Conservation (phyloP, 192 early-diverging fungal species). For the Podila verticillata region DNA sequence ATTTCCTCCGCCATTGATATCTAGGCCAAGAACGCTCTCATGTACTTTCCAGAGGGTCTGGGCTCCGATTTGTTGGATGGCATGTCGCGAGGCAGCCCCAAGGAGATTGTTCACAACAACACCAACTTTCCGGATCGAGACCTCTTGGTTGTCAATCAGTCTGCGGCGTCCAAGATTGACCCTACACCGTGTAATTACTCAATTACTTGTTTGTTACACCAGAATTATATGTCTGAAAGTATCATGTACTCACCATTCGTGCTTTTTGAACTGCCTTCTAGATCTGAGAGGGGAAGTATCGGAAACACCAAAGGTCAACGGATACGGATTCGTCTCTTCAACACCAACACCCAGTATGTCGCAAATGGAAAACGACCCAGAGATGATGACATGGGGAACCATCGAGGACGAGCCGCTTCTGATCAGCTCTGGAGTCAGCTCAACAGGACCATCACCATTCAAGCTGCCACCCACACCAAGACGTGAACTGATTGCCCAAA, state of each 20-base stretch:
- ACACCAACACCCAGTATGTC: conserved; percentile 75
- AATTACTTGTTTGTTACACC: not conserved
- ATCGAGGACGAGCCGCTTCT: conserved; percentile 84
- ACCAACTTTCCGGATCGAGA: conserved; percentile 65
- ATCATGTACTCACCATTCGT: not conserved
- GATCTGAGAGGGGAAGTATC: conserved; percentile 57
- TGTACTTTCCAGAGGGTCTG: conserved; percentile 74
- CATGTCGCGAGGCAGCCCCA: conserved; percentile 59
- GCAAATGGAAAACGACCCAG: conserved; percentile 68
- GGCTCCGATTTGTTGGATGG: conserved; percentile 48
- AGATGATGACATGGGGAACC: conserved; percentile 87
- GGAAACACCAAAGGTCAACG: conserved; percentile 67
- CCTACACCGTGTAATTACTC: conserved; percentile 23
- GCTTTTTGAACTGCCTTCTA: conserved; percentile 30
- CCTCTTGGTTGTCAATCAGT: conserved; percentile 31
- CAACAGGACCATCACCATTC: conserved; percentile 55
- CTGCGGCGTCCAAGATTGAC: conserved; percentile 30
- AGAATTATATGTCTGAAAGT: not conserved
- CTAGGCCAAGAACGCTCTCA: conserved; percentile 74
- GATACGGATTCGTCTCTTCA: conserved; percentile 71
- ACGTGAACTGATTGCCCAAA: conserved; percentile 71
- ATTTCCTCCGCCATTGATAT: not conserved
- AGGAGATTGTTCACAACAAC: conserved; percentile 68
- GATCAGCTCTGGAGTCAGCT: conserved; percentile 51
- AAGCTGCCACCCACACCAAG: conserved; percentile 68